Percentiles rank a stretch among this genome's conserved stretches.
Evolutionary conservation across 495 filamentous ascomycete species (phyloP).

Genomic region (Neurospora intermedia): DNA sequence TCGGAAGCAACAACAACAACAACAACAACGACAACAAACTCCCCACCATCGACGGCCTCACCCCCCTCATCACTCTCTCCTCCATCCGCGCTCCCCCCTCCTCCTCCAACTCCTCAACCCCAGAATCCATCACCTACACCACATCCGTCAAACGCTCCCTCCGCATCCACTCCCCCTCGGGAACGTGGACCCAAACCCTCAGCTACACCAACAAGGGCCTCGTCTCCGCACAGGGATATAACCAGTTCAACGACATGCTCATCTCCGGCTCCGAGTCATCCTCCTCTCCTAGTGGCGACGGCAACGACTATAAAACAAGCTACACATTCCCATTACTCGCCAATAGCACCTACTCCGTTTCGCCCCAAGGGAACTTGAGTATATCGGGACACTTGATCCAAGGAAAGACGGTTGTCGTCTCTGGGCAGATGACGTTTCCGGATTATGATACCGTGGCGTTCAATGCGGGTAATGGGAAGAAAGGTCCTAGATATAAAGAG

Average conservation of each 20-base stretch:
- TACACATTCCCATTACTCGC: conserved; percentile 58
- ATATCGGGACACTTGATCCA: conserved; percentile 51
- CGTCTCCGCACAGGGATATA: conserved; percentile 46
- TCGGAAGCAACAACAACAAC: conserved; percentile 17
- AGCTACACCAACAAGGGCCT: conserved; percentile 48
- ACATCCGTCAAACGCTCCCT: conserved; percentile 48
- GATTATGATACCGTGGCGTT: conserved; percentile 29
- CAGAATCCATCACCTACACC: conserved; percentile 47
- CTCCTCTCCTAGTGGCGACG: conserved; percentile 23
- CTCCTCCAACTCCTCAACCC: conserved; percentile 24
- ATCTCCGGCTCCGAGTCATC: conserved; percentile 45
- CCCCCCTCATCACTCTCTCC: conserved; percentile 21
- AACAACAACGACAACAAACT: background rate
- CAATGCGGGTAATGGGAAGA: background rate
- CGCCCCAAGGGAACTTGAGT: conserved; percentile 39
- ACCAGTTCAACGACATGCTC: conserved; percentile 50
- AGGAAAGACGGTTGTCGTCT: conserved; percentile 42
- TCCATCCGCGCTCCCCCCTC: conserved; percentile 27
- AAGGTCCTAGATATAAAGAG: conserved; percentile 23
- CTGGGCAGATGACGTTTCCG: conserved; percentile 50
- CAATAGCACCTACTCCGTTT: conserved; percentile 40
- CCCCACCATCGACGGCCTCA: conserved; percentile 14
- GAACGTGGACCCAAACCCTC: conserved; percentile 56
- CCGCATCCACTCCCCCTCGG: conserved; percentile 40
- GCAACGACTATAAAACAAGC: conserved; percentile 23